Evolutionary conservation across 495 filamentous ascomycete genomes (phyloP).

Genomic region (Melanomma pulvis-pyrius): DNA sequence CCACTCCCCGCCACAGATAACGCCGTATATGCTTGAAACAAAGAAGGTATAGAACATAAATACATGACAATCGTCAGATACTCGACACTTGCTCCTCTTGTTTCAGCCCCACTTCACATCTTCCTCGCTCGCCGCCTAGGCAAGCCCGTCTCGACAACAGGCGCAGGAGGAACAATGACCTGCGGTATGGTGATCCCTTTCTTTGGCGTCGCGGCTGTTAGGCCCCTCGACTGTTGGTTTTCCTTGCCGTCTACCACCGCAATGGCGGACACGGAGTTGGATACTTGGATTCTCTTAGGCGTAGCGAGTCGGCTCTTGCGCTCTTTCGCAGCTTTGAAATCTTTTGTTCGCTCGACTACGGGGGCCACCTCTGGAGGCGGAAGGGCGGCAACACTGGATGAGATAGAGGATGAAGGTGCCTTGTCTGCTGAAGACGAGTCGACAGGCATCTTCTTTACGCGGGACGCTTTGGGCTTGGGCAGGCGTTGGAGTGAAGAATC

Average conservation of each 20-base stretch:
- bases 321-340: slow-evolving; percentile 14
- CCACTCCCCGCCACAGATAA: background rate
- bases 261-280: background rate
- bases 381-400: background rate
- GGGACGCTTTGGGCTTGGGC: slow-evolving; percentile 11
- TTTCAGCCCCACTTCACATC: background rate
- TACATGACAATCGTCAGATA: background rate
- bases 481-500: slow-evolving; percentile 3
- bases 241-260: slow-evolving; percentile 30
- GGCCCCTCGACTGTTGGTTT: slow-evolving; percentile 12
- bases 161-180: slow-evolving; percentile 14
- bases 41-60: background rate
- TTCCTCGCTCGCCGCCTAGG: slow-evolving; percentile 29
- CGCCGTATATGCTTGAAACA: background rate
- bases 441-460: slow-evolving; percentile 22
- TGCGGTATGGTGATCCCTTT: slow-evolving; percentile 7
- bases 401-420: background rate
- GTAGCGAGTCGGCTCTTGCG: slow-evolving; percentile 35
- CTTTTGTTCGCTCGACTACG: slow-evolving; percentile 7
- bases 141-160: slow-evolving; percentile 25
- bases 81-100: too few species aligned
- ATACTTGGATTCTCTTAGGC: slow-evolving; percentile 30
- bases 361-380: background rate
- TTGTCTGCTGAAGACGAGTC: background rate
- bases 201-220: slow-evolving; percentile 21